phyloP scores from a whole-genome alignment of 495 filamentous ascomycete genomes.

The Eremomyces bilateralis region DNA sequence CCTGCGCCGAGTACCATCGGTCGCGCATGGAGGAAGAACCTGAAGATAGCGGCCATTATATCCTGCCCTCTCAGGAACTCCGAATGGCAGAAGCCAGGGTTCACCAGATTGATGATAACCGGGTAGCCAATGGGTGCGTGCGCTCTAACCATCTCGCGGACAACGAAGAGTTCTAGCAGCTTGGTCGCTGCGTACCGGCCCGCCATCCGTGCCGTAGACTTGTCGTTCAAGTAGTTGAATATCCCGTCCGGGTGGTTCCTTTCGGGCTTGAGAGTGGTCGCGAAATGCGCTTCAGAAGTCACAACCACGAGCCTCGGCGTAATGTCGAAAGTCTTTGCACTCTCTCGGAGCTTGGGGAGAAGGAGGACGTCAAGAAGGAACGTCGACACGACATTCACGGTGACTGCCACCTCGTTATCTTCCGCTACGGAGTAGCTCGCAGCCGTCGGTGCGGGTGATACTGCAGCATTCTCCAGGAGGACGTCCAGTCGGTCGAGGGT shows the following conservation, averaged over 20 bases:
- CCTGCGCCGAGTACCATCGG: not conserved
- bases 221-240: constrained; percentile 3
- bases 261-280: not conserved
- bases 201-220: not conserved
- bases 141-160: not conserved
- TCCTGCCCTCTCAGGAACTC: not conserved
- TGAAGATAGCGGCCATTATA: not conserved
- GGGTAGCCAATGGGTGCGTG: not conserved
- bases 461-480: constrained; percentile 7
- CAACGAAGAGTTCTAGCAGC: constrained; percentile 1
- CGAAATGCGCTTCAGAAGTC: not conserved
- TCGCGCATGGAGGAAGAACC: not conserved
- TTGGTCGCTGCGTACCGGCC: constrained; percentile 2
- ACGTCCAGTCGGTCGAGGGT: constrained; percentile 10
- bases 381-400: constrained; percentile 39
- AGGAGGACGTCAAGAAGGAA: constrained; percentile 31
- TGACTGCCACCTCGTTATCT: constrained; percentile 31
- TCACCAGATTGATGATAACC: constrained; percentile 2
- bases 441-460: constrained; percentile 12
- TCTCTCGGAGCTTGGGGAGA: constrained; percentile 22
- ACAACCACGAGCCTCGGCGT: constrained; percentile 10
- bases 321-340: constrained; percentile 2
- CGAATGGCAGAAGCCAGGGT: constrained; percentile 2
- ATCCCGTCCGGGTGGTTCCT: not conserved
- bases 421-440: constrained; percentile 7